Base-by-base conservation (phyloP, 805 yeast species). In the Yarrowia sp. region DNA sequence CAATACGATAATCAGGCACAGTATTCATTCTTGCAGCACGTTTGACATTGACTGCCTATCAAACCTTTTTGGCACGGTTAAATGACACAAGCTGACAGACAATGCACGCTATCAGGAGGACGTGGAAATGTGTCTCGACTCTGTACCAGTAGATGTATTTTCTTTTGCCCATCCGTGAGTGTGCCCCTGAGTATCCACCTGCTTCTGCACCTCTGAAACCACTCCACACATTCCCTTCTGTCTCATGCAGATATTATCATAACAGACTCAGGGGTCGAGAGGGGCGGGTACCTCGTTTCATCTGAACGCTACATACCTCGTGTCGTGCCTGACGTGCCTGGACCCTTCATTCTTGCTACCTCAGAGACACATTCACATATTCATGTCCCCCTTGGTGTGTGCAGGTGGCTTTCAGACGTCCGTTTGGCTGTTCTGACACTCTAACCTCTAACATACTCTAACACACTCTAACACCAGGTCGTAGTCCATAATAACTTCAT, bases 251-350 rank as follows among this genome's bases (percentile, higher is more conserved):
- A 10, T 17, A 5, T 48, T 48, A 48, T 48, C 35, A 48, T 48
- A 11, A 15, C 51, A 47, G 15, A 35, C 38, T 48, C 55, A 48
- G 41, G 55, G 55, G 55, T 48, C 17, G 6, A 2, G 13, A 13
- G 32, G 31, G 13, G 41, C 55, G 55, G 55, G 55, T 48, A 48
- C 55, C 55, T 48, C 41, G 55, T 47, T 47, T 47, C 53, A 47
- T 41, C 28, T 15, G 32, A 43, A 43, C 15, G 11, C 47, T 43
- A 22, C 47, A 43, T 15, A 22, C 28, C 28, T 22, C 28, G 28
- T 22, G 28, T 22, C n/a, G n/a, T n/a, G 3, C 28, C 28, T 22
- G 28, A 22, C 28, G 28, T 22, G 28, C 28, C 4, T 22, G 13
- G 38, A 35, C 13, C 38, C 38, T 10, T 35, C 50, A 44, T 44